Evolutionary conservation across 352 stramenopile species (phyloP).

Genomic region (Globisporangium yorkense): DNA sequence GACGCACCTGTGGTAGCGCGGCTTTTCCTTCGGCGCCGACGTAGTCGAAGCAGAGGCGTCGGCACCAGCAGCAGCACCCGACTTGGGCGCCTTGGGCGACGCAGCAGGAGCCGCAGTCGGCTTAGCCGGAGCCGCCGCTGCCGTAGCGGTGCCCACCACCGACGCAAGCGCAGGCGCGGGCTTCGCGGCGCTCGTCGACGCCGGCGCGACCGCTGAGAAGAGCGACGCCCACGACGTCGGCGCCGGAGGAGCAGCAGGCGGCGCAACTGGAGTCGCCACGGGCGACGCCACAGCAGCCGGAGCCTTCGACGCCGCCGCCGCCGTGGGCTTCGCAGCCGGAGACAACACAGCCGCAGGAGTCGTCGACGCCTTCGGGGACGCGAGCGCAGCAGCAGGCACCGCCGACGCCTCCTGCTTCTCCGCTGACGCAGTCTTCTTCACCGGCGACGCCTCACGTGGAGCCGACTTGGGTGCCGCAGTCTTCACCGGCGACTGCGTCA

Average conservation of each 20-base stretch:
- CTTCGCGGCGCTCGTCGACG: slow-evolving; percentile 10
- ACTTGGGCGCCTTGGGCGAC: slow-evolving; percentile 13
- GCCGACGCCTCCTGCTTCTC: slow-evolving; percentile 9
- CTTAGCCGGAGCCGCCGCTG: slow-evolving; percentile 18
- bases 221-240: slow-evolving; percentile 59
- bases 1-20: slow-evolving; percentile 33
- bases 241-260: slow-evolving; percentile 13
- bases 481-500: slow-evolving; percentile 15
- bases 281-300: slow-evolving; percentile 10
- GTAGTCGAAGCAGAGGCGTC: slow-evolving; percentile 14
- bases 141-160: slow-evolving; percentile 19
- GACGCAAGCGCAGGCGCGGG: slow-evolving; percentile 10
- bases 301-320: background rate
- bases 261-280: slow-evolving; percentile 11
- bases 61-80: background rate
- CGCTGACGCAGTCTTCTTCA: slow-evolving; percentile 12
- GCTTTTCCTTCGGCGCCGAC: slow-evolving; percentile 41
- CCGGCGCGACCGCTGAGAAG: slow-evolving; percentile 22
- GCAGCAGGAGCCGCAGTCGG: slow-evolving; percentile 7
- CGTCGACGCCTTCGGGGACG: slow-evolving; percentile 12
- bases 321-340: background rate
- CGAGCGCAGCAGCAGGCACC: background rate
- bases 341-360: background rate
- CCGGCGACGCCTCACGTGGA: slow-evolving; percentile 12
- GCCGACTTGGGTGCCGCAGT: slow-evolving; percentile 11